Evolutionary conservation across 805 yeast genomes (phyloP).

Genomic region (Grigorovia humatica): DNA sequence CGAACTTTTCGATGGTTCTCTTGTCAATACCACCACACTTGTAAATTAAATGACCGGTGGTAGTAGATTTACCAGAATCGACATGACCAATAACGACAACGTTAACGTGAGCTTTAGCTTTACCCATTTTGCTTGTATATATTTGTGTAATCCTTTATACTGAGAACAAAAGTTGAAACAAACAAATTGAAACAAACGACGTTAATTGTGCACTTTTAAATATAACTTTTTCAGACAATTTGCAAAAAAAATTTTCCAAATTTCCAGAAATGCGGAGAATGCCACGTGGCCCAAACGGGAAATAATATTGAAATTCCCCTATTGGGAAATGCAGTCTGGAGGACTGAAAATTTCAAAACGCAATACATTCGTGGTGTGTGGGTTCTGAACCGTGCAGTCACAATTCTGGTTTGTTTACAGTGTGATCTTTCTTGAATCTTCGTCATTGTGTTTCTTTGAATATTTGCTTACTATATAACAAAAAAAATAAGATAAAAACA

Average conservation of each 20-base stretch:
- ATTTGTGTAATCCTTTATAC: not conserved
- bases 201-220: no score
- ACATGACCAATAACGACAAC: slow-evolving; percentile 99
- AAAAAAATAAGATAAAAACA: no score
- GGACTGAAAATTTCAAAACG: not conserved
- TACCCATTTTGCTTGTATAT: slow-evolving; percentile 46
- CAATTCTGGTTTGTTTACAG: not conserved
- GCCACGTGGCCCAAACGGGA: not conserved
- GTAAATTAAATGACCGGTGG: slow-evolving; percentile 98
- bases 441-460: no score
- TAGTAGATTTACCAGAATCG: slow-evolving; percentile 98
- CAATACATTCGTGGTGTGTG: not conserved
- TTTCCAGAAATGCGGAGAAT: not conserved
- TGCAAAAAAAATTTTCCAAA: not conserved
- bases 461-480: no score
- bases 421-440: not conserved
- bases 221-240: not conserved
- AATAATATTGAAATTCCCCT: no score
- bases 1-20: slow-evolving; percentile 97
- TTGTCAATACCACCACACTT: slow-evolving; percentile 99
- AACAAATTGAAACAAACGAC: not conserved
- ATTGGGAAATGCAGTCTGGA: no score
- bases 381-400: not conserved
- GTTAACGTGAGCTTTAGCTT: slow-evolving; percentile 96
- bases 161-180: not conserved